Evolutionary conservation across 805 yeast genomes (phyloP).

Genomic region (Ogataea zsoltii): DNA sequence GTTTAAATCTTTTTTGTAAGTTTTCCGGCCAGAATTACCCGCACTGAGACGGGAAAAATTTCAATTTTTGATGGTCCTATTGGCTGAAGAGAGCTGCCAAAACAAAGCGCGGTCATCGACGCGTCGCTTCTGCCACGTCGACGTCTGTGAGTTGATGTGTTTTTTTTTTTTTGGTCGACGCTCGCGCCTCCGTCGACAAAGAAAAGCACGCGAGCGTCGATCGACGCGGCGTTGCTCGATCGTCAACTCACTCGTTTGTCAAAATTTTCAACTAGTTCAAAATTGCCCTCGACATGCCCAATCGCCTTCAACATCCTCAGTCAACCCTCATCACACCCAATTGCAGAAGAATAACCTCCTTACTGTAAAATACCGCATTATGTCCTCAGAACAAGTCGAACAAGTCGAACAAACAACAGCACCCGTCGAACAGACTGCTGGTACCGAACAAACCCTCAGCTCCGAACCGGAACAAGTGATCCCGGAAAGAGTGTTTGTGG

Average conservation of each 20-base stretch:
- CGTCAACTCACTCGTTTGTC: no score
- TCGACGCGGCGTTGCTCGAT: no score
- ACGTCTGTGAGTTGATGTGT: background rate
- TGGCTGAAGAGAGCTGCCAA: slow-evolving; percentile 20
- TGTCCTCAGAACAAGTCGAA: slow-evolving; percentile 12
- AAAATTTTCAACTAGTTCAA: background rate
- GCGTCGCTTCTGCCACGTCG: background rate
- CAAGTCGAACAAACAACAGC: slow-evolving; percentile 9
- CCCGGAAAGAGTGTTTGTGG: slow-evolving; percentile 47
- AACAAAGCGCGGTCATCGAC: background rate
- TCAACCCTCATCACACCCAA: background rate
- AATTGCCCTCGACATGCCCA: slow-evolving; percentile 6
- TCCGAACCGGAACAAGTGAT: slow-evolving; percentile 29
- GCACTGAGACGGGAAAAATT: slow-evolving; percentile 15
- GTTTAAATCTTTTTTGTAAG: no score
- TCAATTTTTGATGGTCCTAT: slow-evolving; percentile 26
- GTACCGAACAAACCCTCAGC: background rate
- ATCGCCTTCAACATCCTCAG: no score
- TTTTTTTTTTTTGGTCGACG: no score
- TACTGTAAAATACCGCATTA: slow-evolving; percentile 8
- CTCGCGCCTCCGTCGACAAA: background rate
- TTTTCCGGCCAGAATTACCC: slow-evolving; percentile 6
- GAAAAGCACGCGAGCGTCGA: background rate
- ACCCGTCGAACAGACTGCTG: slow-evolving; percentile 2
- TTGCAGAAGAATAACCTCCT: slow-evolving; percentile 2